phyloP scores from a whole-genome alignment of 2,329 filamentous ascomycete species.

The Aspergillus pseudoviridinutans region DNA sequence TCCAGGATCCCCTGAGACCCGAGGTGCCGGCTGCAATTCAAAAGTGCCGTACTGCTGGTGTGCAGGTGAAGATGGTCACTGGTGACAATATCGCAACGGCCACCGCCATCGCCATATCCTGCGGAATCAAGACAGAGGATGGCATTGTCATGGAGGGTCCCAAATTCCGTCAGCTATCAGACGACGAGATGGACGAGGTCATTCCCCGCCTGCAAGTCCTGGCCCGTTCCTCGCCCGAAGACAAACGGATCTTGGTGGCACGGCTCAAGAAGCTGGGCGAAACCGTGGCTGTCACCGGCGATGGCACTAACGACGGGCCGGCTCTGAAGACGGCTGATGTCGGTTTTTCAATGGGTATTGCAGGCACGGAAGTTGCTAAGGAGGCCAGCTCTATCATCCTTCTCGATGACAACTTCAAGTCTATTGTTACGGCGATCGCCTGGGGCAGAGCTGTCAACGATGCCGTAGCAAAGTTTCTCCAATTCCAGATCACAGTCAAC shows the following conservation, averaged over 20 bases:
- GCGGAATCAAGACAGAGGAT: slow-evolving; percentile 60
- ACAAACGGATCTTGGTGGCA: slow-evolving; percentile 62
- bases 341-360: slow-evolving; percentile 65
- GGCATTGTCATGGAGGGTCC: slow-evolving; percentile 67
- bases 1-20: slow-evolving; percentile 68
- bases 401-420: slow-evolving; percentile 62
- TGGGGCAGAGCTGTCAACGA: slow-evolving; percentile 69
- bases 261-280: slow-evolving; percentile 60
- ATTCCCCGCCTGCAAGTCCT: slow-evolving; percentile 61
- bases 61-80: slow-evolving; percentile 70
- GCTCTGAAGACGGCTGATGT: slow-evolving; percentile 64
- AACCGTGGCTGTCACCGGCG: slow-evolving; percentile 61
- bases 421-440: slow-evolving; percentile 63
- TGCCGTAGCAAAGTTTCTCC: slow-evolving; percentile 63
- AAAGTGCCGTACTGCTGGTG: slow-evolving; percentile 64
- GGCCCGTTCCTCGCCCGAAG: slow-evolving; percentile 63
- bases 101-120: slow-evolving; percentile 68
- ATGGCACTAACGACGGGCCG: slow-evolving; percentile 64
- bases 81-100: slow-evolving; percentile 69
- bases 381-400: slow-evolving; percentile 66
- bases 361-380: slow-evolving; percentile 64
- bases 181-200: slow-evolving; percentile 55
- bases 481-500: slow-evolving; percentile 72
- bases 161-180: slow-evolving; percentile 59
- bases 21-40: slow-evolving; percentile 65